phyloP scores from a whole-genome alignment of 1,284 basidiomycete genomes.

The Moesziomyces sp. region DNA sequence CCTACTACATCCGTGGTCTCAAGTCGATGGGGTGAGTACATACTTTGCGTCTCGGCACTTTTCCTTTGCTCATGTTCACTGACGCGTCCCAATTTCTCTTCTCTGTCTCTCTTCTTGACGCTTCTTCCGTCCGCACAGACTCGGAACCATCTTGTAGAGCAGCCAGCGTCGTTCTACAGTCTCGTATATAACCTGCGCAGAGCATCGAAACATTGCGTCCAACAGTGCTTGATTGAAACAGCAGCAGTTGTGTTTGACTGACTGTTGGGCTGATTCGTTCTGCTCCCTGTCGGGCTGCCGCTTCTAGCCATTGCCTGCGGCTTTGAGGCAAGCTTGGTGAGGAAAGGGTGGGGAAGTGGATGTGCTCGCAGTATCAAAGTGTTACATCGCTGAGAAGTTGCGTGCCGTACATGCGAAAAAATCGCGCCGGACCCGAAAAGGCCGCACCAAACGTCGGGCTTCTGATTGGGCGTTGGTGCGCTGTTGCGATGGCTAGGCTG shows the following conservation, averaged over 20 bases:
- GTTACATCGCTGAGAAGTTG: not conserved
- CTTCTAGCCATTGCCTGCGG: too few species aligned
- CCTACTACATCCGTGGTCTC: constrained; percentile 64
- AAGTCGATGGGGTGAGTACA: constrained; percentile 59
- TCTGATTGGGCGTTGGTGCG: constrained; percentile 28
- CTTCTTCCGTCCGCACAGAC: constrained; percentile 4
- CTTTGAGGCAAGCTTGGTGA: too few species aligned
- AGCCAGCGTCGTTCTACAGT: not conserved
- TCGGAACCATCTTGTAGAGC: constrained; percentile 36
- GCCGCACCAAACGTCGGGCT: constrained; percentile 20
- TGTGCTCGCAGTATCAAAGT: not conserved
- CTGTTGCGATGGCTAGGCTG: not conserved
- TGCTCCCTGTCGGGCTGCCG: too few species aligned
- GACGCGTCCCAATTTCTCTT: not conserved
- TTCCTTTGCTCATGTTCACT: not conserved
- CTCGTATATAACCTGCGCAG: constrained; percentile 1
- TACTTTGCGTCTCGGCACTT: not conserved
- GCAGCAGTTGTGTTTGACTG: too few species aligned
- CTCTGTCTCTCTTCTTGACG: not conserved
- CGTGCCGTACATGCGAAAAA: not conserved
- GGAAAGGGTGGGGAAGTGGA: too few species aligned
- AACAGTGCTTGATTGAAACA: too few species aligned
- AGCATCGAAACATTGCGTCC: not conserved
- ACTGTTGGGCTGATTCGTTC: too few species aligned
- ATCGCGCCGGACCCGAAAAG: constrained; percentile 20